These are phyloP conservation scores for Albophoma yamanashiensis DNA, from an alignment of 2,329 filamentous ascomycete genomes.

Conservation along the genomic window DNA sequence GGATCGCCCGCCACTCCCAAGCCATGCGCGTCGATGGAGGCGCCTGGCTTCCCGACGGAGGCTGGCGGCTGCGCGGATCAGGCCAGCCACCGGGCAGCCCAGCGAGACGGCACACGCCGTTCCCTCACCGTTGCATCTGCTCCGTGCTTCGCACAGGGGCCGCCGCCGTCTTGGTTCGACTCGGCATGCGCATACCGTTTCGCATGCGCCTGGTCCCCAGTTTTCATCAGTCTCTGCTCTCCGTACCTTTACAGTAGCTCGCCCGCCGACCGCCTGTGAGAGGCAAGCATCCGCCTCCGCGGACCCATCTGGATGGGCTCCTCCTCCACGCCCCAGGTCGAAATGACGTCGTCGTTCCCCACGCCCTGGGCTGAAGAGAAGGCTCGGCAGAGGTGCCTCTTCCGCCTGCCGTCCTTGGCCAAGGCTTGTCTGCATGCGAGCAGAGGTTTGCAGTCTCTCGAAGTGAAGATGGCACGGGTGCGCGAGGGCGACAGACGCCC, in stretches of 20 bases:
- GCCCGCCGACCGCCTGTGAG: not conserved
- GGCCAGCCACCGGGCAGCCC: not conserved
- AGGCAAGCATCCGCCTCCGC: not conserved
- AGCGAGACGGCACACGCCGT: not conserved
- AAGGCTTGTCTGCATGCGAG: not conserved
- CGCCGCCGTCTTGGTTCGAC: too few relatives aligned
- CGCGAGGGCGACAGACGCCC: not conserved
- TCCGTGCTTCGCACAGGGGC: too few relatives aligned
- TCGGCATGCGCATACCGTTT: not conserved
- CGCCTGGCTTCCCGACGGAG: not conserved
- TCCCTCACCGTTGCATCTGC: not conserved
- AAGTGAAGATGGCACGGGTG: not conserved
- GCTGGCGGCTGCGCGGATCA: not conserved
- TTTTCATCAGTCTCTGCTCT: not conserved
- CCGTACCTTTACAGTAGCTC: too few relatives aligned
- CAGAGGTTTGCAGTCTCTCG: not conserved
- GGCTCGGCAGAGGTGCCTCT: not conserved
- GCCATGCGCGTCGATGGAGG: not conserved
- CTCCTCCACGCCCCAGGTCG: not conserved
- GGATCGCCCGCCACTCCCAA: not conserved
- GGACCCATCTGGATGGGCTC: not conserved
- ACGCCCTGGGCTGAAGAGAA: not conserved
- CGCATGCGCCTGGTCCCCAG: not conserved
- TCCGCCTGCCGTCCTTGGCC: not conserved
- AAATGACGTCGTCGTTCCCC: constrained; percentile 7